phyloP scores from a whole-genome alignment of 139 green algal species.

The Diplosphaera chodatii region DNA sequence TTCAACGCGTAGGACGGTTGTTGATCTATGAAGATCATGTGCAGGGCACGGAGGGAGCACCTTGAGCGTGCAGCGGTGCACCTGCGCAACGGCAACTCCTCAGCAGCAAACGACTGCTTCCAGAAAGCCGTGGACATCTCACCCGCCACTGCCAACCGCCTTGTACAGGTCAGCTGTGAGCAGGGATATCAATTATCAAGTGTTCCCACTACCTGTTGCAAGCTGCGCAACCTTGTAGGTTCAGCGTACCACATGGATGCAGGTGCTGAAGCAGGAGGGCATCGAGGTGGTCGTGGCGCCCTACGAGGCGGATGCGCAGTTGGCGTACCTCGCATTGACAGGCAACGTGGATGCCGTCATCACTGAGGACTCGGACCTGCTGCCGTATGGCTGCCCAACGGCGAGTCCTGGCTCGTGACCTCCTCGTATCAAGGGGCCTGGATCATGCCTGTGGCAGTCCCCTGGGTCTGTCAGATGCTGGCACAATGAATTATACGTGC shows the following conservation, averaged over 20 bases:
- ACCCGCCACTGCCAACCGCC: slow-evolving; percentile 68
- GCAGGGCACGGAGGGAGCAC: slow-evolving; percentile 48
- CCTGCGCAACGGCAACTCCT: slow-evolving; percentile 59
- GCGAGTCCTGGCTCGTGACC: no score
- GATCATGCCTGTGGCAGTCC: no score
- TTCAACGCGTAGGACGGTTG: no score
- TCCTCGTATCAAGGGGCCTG: no score
- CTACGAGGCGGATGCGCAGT: slow-evolving; percentile 96
- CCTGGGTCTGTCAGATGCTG: no score
- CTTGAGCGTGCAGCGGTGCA: slow-evolving; percentile 44
- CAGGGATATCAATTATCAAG: no score
- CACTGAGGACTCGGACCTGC: slow-evolving; percentile 95
- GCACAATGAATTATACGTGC: no score
- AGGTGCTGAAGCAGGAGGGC: slow-evolving; percentile 53
- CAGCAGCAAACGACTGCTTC: slow-evolving; percentile 80
- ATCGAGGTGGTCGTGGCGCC: slow-evolving; percentile 88
- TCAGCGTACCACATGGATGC: no score
- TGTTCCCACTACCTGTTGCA: no score
- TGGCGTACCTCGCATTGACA: slow-evolving; percentile 77
- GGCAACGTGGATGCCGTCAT: slow-evolving; percentile 78
- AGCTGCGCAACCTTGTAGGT: no score
- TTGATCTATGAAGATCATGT: no score
- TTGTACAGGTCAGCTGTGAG: slow-evolving; percentile 66
- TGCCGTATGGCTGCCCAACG: slow-evolving; percentile 86
- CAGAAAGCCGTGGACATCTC: slow-evolving; percentile 81